Evolutionary conservation across 1,139 yeast species (phyloP).

Genomic region (Yamadazyma friedrichii): DNA sequence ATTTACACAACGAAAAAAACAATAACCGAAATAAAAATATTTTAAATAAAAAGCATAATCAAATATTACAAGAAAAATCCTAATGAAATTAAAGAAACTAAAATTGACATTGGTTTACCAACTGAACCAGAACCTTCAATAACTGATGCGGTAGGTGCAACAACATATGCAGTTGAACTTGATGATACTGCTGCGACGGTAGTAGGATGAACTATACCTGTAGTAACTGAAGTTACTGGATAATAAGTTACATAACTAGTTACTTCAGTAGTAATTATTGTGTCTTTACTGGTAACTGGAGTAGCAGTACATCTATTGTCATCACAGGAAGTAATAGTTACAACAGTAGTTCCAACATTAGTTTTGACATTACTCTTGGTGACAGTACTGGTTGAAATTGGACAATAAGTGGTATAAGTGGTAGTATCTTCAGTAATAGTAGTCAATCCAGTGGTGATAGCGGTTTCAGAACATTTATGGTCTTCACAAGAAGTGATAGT

Average conservation of each 20-base stretch:
- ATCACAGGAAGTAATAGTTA: conserved; percentile 51
- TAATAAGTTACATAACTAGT: conserved; percentile 49
- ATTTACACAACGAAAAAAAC: background rate
- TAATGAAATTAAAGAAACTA: conserved; percentile 11
- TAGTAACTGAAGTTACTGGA: conserved; percentile 19
- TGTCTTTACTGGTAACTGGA: conserved; percentile 36
- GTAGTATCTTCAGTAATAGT: conserved; percentile 24
- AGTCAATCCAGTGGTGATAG: conserved; percentile 38
- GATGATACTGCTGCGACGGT: background rate
- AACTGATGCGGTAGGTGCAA: conserved; percentile 6
- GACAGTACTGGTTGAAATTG: conserved; percentile 1
- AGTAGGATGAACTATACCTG: background rate
- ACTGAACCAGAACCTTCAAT: conserved; percentile 11
- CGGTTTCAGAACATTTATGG: conserved; percentile 27
- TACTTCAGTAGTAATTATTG: conserved; percentile 26
- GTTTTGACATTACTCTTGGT: conserved; percentile 5
- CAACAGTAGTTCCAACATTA: conserved; percentile 20
- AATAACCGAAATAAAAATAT: too few relatives aligned
- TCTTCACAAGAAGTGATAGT: conserved; percentile 51
- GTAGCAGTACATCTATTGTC: conserved; percentile 28
- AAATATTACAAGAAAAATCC: conserved; percentile 4
- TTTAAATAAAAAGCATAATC: too few relatives aligned
- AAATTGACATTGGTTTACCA: conserved; percentile 9
- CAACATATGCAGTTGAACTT: background rate
- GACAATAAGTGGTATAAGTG: conserved; percentile 12